Percentiles rank a stretch among this genome's conserved stretches.
These are phyloP conservation scores for Suillus ampliporus DNA, from an alignment of 768 basidiomycete species.

Conservation along the genomic window DNA sequence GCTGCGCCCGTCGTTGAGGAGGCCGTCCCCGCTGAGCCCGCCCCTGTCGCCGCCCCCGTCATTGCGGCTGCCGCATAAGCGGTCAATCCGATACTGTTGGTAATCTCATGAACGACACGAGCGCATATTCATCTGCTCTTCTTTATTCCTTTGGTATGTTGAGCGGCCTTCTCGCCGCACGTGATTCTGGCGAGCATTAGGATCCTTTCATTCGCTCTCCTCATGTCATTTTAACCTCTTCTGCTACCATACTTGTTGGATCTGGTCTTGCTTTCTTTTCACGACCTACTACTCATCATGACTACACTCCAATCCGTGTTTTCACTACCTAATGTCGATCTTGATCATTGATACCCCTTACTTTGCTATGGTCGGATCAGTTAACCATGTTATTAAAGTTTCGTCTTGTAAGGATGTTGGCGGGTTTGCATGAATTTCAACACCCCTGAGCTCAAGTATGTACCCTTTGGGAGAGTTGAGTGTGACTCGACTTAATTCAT, in stretches of 20 bases:
- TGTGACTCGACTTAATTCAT: slow-evolving; percentile 30
- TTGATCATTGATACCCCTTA: slow-evolving; percentile 58
- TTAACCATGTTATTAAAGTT: slow-evolving; percentile 38
- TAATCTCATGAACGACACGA: slow-evolving; percentile 53
- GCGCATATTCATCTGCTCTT: slow-evolving; percentile 38
- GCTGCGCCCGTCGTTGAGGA: slow-evolving; percentile 36
- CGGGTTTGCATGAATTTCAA: slow-evolving; percentile 15
- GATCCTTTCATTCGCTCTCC: slow-evolving; percentile 35
- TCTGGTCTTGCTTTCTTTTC: slow-evolving; percentile 61
- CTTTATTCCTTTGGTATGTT: slow-evolving; percentile 41
- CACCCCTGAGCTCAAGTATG: not conserved
- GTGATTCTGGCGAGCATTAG: slow-evolving; percentile 41
- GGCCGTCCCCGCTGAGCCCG: slow-evolving; percentile 29
- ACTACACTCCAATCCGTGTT: slow-evolving; percentile 63
- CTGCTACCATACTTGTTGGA: slow-evolving; percentile 59
- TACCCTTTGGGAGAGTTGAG: not conserved
- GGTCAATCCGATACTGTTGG: slow-evolving; percentile 24
- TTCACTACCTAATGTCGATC: slow-evolving; percentile 72
- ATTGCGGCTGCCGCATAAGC: slow-evolving; percentile 83
- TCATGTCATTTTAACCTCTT: slow-evolving; percentile 39
- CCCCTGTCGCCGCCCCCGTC: slow-evolving; percentile 63
- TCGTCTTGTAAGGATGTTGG: slow-evolving; percentile 37
- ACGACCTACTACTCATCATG: slow-evolving; percentile 61
- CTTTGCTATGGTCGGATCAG: slow-evolving; percentile 36
- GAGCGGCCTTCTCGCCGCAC: slow-evolving; percentile 41